Evolutionary conservation across 495 filamentous ascomycete species (phyloP).

Genomic region (Hypoxylon rickii): DNA sequence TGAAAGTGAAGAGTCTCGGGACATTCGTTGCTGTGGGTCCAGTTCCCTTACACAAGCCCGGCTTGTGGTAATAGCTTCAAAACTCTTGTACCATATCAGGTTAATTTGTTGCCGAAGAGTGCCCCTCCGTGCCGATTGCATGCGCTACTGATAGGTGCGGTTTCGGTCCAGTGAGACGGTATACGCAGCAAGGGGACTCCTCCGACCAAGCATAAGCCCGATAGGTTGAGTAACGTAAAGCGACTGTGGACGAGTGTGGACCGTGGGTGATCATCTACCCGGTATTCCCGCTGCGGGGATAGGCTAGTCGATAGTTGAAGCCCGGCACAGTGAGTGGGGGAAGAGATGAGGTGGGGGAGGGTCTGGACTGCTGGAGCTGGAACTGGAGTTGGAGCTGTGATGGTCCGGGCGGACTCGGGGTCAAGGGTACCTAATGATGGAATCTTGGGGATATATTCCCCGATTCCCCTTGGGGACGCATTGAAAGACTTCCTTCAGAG

Average conservation of each 20-base stretch:
- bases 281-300: conserved; percentile 18
- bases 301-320: background rate
- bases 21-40: background rate
- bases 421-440: background rate
- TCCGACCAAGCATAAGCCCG: background rate
- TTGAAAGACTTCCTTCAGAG: no score
- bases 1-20: no score
- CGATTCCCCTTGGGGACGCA: background rate
- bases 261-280: conserved; percentile 24
- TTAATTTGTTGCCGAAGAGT: background rate
- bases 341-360: conserved; percentile 21
- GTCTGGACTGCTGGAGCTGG: background rate
- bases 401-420: conserved; percentile 6
- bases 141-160: conserved; percentile 2
- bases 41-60: no score
- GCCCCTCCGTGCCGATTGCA: background rate
- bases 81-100: background rate
- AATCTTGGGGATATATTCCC: conserved; percentile 2
- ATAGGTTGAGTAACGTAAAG: conserved; percentile 19
- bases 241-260: no score
- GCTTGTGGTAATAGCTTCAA: no score
- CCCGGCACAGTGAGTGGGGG: conserved; percentile 5
- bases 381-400: background rate
- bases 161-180: conserved; percentile 24
- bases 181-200: background rate